Conservation (phyloP, 257 asterid species). For the Plantago major region DNA sequence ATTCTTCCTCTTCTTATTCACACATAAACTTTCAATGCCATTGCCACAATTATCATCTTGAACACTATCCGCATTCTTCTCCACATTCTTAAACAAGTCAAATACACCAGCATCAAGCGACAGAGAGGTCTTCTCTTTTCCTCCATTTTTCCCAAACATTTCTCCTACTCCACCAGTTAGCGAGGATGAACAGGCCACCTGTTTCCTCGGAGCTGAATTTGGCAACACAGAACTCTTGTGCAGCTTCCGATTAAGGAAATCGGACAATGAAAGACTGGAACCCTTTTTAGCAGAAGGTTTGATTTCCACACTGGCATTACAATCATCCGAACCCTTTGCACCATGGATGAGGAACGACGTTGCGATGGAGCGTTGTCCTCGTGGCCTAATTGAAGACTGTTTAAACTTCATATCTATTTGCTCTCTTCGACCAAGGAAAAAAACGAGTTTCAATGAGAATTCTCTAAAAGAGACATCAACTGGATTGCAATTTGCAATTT, state of each 20-base stretch:
- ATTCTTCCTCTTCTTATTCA: slow-evolving; percentile 38
- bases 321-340: slow-evolving; percentile 36
- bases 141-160: slow-evolving; percentile 20
- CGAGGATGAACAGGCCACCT: slow-evolving; percentile 33
- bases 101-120: slow-evolving; percentile 42
- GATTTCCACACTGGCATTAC: slow-evolving; percentile 25
- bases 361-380: slow-evolving; percentile 69
- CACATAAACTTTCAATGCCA: slow-evolving; percentile 17
- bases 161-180: slow-evolving; percentile 25
- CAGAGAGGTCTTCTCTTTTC: slow-evolving; percentile 25
- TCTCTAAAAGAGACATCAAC: too few species aligned
- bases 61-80: slow-evolving; percentile 19
- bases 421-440: too few species aligned
- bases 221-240: slow-evolving; percentile 52
- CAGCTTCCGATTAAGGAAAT: slow-evolving; percentile 57
- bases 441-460: too few species aligned
- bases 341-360: slow-evolving; percentile 50
- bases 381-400: slow-evolving; percentile 33
- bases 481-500: too few species aligned
- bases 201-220: slow-evolving; percentile 44
- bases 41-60: slow-evolving; percentile 8
- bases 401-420: slow-evolving; percentile 32
- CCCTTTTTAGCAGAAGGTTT: slow-evolving; percentile 32
- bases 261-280: slow-evolving; percentile 52
- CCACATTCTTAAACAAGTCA: slow-evolving; percentile 46